A percentile compares a stretch with the other conserved stretches of the same genome.
Evolutionary conservation across 2,329 filamentous ascomycete genomes (phyloP).

Genomic region (Orbilia brochopaga): DNA sequence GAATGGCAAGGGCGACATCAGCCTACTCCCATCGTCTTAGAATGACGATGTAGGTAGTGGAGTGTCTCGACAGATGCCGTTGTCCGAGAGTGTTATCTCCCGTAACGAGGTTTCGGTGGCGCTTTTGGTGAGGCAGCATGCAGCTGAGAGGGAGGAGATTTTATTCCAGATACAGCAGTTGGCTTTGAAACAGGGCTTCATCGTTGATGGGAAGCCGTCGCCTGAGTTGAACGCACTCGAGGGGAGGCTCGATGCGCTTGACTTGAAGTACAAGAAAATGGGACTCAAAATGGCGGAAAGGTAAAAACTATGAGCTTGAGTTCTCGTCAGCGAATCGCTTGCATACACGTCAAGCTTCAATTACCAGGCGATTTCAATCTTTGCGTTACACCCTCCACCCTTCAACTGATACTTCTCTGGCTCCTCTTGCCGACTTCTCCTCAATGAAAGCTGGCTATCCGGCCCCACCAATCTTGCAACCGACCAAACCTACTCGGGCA

Average conservation of each 20-base stretch:
- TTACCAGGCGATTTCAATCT: too few species aligned
- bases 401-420: too few species aligned
- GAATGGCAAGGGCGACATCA: conserved; percentile 72
- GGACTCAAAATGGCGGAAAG: background rate
- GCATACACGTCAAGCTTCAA: too few species aligned
- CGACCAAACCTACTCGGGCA: too few species aligned
- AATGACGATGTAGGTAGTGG: conserved; percentile 17
- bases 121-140: background rate
- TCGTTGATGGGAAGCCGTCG: background rate
- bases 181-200: background rate
- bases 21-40: conserved; percentile 70
- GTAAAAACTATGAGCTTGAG: background rate
- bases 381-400: too few species aligned
- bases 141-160: background rate
- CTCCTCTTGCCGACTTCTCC: too few species aligned
- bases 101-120: background rate
- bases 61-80: conserved; percentile 15
- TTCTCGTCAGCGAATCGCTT: too few species aligned
- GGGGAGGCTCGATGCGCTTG: background rate
- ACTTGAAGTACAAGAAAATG: background rate
- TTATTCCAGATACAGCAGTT: background rate
- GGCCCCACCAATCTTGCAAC: too few species aligned
- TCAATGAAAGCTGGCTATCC: too few species aligned
- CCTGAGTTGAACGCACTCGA: background rate
- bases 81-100: conserved; percentile 3